Base-by-base conservation (phyloP, 2,329 filamentous ascomycete genomes). In the Neofusicoccum umdonicola region DNA sequence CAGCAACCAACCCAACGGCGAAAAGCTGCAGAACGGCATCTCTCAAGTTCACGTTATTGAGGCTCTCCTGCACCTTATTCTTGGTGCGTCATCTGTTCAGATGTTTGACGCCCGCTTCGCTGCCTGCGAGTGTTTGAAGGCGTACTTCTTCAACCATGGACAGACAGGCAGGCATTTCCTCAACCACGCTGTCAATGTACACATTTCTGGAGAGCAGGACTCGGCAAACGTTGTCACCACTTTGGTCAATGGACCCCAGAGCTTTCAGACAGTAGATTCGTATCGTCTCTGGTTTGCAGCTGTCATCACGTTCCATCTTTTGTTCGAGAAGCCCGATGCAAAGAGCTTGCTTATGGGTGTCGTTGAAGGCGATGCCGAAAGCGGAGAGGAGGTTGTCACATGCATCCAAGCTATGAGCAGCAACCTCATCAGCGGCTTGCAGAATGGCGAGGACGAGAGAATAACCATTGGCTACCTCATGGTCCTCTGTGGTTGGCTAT, bases 301-400 rank as follows among this genome's bases (percentile, higher is more conserved):
- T 50, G 88, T 93, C 31, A 86, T 98, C 62, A 85, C 95, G 67
- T 90, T 97, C 69, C 93, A 98, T 71, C 82, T 99, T 11, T 78
- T 98, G 17, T 90, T 89, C 67, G 63, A 65, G 47, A 90, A 95
- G 69, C 80, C 86, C 3, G 86, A 91, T 68, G 91, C 91, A 1
- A 98, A 98, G 75, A 83, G 84, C 5, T 83, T 90, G 57, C 88
- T 93, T 17, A 92, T 96, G 84, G 84, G 85, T 22, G 88, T 99
- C 19, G 92, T 88, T 0, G 94, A 98, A 77, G 95, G 95, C 11
- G 92, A 98, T 75, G 91, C 91, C 22, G 88, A 90, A 39, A 91
- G 85, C 69, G 95, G 94, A 3, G 95, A 99, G 79, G 95, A 99
- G 77, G 92, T 97, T 12, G 90, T 99, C 12, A 97, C 94, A 0